Conservation (phyloP, 2,329 filamentous ascomycete species). For the Colletotrichum sp. region DNA sequence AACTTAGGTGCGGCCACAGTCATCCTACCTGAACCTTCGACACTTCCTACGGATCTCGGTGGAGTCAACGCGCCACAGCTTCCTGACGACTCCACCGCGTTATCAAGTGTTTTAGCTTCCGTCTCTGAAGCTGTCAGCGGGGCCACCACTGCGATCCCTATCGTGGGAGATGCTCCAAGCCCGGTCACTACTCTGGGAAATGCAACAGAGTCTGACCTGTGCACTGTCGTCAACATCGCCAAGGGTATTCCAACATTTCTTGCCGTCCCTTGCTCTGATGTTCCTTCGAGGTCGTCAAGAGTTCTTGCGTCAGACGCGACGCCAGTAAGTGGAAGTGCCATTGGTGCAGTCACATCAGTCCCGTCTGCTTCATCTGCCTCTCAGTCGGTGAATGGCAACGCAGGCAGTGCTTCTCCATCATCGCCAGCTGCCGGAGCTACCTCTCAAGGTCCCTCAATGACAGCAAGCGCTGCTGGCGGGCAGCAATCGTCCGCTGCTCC, state of each 20-base stretch:
- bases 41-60: not conserved
- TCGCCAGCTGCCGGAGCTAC: not conserved
- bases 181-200: not conserved
- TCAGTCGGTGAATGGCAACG: rapidly evolving
- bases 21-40: not conserved
- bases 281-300: not conserved
- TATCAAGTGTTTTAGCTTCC: not conserved
- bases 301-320: not conserved
- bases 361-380: not conserved
- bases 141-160: not conserved
- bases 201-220: not conserved
- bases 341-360: not conserved
- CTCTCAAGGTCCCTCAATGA: not conserved
- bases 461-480: not conserved
- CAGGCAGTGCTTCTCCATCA: not conserved
- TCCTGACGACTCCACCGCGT: not conserved
- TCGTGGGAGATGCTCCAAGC: not conserved
- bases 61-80: slow-evolving; percentile 3
- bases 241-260: slow-evolving; percentile 2
- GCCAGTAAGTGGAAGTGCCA: not conserved
- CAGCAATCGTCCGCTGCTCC: not conserved
- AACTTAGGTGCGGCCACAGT: not conserved
- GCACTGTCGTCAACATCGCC: not conserved
- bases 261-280: not conserved
- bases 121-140: not conserved